Evolutionary conservation across 2,329 filamentous ascomycete genomes (phyloP), one percentile per base, ranked within the genome.

Genomic region (Paecilomyces formosus): DNA sequence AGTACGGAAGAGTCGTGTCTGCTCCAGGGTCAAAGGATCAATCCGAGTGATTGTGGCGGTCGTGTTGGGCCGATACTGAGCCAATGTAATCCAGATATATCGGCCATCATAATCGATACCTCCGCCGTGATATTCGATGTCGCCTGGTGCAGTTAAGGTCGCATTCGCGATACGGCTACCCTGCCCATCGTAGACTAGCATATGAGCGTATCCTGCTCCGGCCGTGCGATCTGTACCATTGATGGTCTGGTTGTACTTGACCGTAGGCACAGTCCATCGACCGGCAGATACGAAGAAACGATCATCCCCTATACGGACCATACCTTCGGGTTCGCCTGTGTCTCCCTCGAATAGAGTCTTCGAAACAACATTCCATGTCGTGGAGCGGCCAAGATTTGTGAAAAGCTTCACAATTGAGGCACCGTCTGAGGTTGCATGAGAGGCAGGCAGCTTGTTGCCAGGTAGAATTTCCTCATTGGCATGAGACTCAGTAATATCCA

Each of bases 161-260:
- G 74, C 78, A 61, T 81, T 78, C 2, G 76, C 78, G 13, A 81
- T 71, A 2, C 73, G 66, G 9, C 66, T 64, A 1, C 79, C 79
- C 6, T 74, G 65, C 0, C 73, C 73, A 55, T 77, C 72, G 62
- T 78, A 81, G 2, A 81, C 70, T 24, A 79, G 68, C 52, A 81
- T 57, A 55, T 81, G 78, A 7, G 74, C 74, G 54, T 78, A 79
- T 0, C 79, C 78, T 2, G 71, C 71, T 3, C 79, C 77, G 1
- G 76, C 60, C 6, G 72, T 75, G 24, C 78, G 72, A 65, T 88
- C 85, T 5, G 85, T 82, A 5, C 85, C 85, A 1, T 85, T 88
- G 54, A 87, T 84, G 80, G 86, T 85, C 72, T 85, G 56, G 54
- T 64, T 60, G 61, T 75, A 79, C 57, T 74, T 75, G 13, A 70